These are phyloP conservation scores for Psilocybe cubensis DNA, from an alignment of 768 basidiomycete species.

Conservation along the genomic window DNA sequence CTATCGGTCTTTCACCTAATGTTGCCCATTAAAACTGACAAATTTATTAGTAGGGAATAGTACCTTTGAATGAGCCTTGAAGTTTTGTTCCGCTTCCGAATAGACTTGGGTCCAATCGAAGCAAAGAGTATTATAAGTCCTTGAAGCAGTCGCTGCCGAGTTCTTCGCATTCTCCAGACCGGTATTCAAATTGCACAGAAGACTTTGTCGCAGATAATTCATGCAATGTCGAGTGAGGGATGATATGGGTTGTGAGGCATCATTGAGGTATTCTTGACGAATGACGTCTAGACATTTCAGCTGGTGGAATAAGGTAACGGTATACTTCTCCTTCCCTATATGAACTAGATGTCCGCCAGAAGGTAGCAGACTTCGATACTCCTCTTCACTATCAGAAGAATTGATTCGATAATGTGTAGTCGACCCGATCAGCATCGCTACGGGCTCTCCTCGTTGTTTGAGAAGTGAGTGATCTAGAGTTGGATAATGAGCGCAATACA, in stretches of 20 bases:
- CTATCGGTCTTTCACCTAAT: too few species aligned
- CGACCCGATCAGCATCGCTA: background rate
- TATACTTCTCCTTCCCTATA: background rate
- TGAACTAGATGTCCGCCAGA: constrained; percentile 1
- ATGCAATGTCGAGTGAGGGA: background rate
- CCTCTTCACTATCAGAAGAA: background rate
- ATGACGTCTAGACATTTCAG: constrained; percentile 7
- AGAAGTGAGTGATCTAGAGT: background rate
- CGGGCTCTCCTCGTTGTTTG: background rate
- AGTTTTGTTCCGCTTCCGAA: constrained; percentile 5
- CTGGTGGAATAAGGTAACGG: constrained; percentile 9
- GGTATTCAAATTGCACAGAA: background rate
- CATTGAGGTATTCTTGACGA: background rate
- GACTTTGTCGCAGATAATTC: constrained; percentile 1
- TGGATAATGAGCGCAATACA: too few species aligned
- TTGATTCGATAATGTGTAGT: background rate
- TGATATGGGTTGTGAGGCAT: background rate
- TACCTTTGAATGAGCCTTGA: background rate
- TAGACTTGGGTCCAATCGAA: constrained; percentile 7
- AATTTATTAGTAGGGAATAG: too few species aligned
- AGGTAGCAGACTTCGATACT: background rate
- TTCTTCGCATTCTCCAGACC: constrained; percentile 1
- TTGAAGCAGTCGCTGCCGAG: background rate
- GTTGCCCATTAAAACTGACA: too few species aligned
- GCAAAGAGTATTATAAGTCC: constrained; percentile 5